phyloP scores from a whole-genome alignment of 805 yeast species.

The Saccharomycopsis javanensis region DNA sequence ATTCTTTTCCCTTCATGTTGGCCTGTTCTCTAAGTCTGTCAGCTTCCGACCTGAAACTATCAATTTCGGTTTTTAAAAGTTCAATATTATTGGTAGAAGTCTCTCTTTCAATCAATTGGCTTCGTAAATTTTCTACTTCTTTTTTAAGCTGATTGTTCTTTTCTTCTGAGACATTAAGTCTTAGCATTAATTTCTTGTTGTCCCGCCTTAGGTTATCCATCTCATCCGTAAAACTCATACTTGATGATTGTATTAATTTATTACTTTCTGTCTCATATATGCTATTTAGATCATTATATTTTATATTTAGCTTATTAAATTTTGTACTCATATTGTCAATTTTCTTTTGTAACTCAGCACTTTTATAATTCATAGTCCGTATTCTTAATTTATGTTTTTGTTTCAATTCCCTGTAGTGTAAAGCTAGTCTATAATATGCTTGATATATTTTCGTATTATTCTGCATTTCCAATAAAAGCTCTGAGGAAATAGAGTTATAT shows the following conservation, averaged over 20 bases:
- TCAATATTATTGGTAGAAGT: neutral
- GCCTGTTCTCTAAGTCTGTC: neutral
- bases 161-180: neutral
- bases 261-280: neutral
- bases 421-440: constrained; percentile 16
- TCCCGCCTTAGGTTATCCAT: neutral
- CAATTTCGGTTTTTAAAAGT: neutral
- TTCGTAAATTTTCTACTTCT: neutral
- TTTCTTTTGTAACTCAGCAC: neutral
- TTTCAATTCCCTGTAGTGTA: constrained; percentile 9
- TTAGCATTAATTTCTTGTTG: neutral
- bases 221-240: neutral
- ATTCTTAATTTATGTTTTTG: neutral
- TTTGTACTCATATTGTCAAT: neutral
- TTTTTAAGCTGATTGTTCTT: neutral
- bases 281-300: neutral
- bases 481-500: constrained; percentile 7
- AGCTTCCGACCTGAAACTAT: neutral
- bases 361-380: neutral
- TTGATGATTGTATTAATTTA: neutral
- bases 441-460: constrained; percentile 14
- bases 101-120: neutral
- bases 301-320: neutral
- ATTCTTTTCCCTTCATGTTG: neutral
- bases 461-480: constrained; percentile 13